Conservation (phyloP, 2,329 filamentous ascomycete genomes). For the Didymella pinodella region DNA sequence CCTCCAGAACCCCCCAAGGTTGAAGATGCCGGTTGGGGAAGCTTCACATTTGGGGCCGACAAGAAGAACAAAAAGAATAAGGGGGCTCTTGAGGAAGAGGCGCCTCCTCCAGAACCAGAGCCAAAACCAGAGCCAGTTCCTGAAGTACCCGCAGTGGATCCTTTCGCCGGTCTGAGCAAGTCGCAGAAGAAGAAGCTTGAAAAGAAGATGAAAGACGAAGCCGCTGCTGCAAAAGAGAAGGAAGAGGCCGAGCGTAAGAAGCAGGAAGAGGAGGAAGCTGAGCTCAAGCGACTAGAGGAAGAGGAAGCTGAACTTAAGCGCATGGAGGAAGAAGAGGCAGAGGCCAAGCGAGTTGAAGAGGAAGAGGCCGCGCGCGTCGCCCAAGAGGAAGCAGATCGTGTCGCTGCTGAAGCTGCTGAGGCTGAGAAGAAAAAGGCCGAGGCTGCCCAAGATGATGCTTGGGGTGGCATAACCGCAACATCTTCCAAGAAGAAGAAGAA, state of each 20-base stretch:
- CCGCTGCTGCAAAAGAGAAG: constrained; percentile 33
- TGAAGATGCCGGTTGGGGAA: constrained; percentile 41
- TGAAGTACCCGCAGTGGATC: constrained; percentile 48
- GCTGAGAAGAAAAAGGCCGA: constrained; percentile 44
- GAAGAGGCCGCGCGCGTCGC: constrained; percentile 26
- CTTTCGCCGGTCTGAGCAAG: constrained; percentile 42
- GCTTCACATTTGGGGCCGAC: constrained; percentile 35
- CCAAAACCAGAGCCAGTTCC: constrained; percentile 43
- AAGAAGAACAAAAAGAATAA: constrained; percentile 48
- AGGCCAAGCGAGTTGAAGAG: constrained; percentile 37
- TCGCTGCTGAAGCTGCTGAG: constrained; percentile 30
- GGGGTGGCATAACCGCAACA: constrained; percentile 30
- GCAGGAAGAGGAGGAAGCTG: constrained; percentile 36
- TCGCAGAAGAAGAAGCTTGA: constrained; percentile 42
- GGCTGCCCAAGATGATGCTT: constrained; percentile 44
- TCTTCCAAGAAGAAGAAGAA: constrained; percentile 52
- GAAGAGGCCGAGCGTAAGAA: constrained; percentile 32
- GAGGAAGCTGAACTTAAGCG: constrained; percentile 38
- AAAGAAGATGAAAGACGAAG: constrained; percentile 50
- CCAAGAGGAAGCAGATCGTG: constrained; percentile 26
- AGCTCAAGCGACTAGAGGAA: constrained; percentile 19
- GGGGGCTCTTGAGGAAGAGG: constrained; percentile 23
- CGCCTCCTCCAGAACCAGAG: constrained; percentile 27
- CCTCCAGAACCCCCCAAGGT: constrained; percentile 29
- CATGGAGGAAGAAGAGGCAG: constrained; percentile 36